Conservation (phyloP, 768 basidiomycete species). For the Pleurotus tuber-regium region DNA sequence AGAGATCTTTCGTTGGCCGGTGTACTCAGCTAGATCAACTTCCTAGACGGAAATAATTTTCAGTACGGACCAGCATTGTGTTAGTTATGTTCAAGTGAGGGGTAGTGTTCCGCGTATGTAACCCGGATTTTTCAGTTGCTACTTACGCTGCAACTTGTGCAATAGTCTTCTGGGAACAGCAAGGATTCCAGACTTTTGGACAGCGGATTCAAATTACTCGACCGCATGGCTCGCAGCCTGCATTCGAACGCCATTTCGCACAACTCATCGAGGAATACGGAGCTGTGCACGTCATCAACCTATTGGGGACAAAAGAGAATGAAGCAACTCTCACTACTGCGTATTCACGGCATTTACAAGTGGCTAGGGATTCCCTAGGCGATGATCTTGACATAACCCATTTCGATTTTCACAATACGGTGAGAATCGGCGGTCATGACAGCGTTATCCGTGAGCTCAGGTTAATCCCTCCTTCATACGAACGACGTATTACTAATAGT, state of each 20-base stretch:
- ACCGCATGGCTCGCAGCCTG: slow-evolving; percentile 94
- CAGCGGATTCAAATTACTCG: slow-evolving; percentile 94
- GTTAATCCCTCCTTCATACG: slow-evolving; percentile 28
- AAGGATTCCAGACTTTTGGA: slow-evolving; percentile 92
- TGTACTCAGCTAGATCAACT: slow-evolving; percentile 15
- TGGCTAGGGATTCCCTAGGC: slow-evolving; percentile 58
- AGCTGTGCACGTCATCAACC: slow-evolving; percentile 82
- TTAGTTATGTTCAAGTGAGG: slow-evolving; percentile 92
- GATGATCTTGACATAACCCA: slow-evolving; percentile 78
- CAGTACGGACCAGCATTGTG: slow-evolving; percentile 80
- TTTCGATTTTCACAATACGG: slow-evolving; percentile 92
- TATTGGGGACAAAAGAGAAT: slow-evolving; percentile 90
- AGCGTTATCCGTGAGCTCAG: slow-evolving; percentile 73
- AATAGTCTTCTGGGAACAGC: slow-evolving; percentile 98
- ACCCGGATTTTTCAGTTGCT: slow-evolving; percentile 16
- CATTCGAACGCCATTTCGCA: slow-evolving; percentile 92
- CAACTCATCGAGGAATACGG: slow-evolving; percentile 87
- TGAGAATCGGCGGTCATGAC: slow-evolving; percentile 83
- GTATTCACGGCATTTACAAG: slow-evolving; percentile 78
- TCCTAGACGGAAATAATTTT: slow-evolving; percentile 86
- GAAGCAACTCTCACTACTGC: slow-evolving; percentile 82
- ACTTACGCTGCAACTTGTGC: slow-evolving; percentile 14
- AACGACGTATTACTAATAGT: slow-evolving; percentile 3
- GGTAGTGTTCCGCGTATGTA: slow-evolving; percentile 92
- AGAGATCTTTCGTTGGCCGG: slow-evolving; percentile 17